These are phyloP conservation scores for Oryza coarctata DNA, from an alignment of 176 grass and related monocot genomes.

Conservation along the genomic window DNA sequence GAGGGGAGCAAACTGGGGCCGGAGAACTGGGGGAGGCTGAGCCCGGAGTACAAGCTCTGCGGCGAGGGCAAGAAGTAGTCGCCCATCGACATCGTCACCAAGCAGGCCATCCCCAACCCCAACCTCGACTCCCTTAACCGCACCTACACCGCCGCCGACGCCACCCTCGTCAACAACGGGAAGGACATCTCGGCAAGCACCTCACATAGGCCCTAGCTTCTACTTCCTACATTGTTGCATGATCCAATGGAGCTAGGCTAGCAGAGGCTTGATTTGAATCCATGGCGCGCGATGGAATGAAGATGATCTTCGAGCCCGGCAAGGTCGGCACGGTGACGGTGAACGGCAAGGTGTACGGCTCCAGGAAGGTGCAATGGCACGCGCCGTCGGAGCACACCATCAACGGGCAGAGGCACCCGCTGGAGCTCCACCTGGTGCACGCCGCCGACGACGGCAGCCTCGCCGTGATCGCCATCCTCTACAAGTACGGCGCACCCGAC, in stretches of 20 bases:
- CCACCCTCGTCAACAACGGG: slow-evolving; percentile 56
- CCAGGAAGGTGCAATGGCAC: slow-evolving; percentile 62
- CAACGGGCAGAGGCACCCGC: slow-evolving; percentile 51
- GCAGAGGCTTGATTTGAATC: neutral
- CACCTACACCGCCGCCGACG: slow-evolving; percentile 41
- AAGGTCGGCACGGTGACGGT: slow-evolving; percentile 35
- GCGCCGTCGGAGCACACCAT: slow-evolving; percentile 80
- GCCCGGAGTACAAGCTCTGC: slow-evolving; percentile 40
- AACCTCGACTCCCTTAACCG: slow-evolving; percentile 23
- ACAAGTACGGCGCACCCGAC: slow-evolving; percentile 47
- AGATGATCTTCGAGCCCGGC: slow-evolving; percentile 47
- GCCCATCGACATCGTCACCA: slow-evolving; percentile 56
- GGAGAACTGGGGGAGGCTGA: slow-evolving; percentile 58
- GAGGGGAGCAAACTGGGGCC: slow-evolving; percentile 22
- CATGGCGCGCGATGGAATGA: neutral
- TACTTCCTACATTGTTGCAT: neutral
- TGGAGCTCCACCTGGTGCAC: slow-evolving; percentile 75
- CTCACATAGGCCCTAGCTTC: slow-evolving; percentile 25
- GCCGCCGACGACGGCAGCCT: slow-evolving; percentile 25
- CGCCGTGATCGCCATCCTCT: slow-evolving; percentile 53
- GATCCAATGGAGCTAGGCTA: neutral
- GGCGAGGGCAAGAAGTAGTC: slow-evolving; percentile 47
- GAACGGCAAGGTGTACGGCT: slow-evolving; percentile 46
- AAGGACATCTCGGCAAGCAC: slow-evolving; percentile 45
- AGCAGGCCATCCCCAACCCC: neutral